These are phyloP conservation scores for Decorospora gaudefroyi DNA, from an alignment of 2,329 filamentous ascomycete genomes.

Conservation along the genomic window DNA sequence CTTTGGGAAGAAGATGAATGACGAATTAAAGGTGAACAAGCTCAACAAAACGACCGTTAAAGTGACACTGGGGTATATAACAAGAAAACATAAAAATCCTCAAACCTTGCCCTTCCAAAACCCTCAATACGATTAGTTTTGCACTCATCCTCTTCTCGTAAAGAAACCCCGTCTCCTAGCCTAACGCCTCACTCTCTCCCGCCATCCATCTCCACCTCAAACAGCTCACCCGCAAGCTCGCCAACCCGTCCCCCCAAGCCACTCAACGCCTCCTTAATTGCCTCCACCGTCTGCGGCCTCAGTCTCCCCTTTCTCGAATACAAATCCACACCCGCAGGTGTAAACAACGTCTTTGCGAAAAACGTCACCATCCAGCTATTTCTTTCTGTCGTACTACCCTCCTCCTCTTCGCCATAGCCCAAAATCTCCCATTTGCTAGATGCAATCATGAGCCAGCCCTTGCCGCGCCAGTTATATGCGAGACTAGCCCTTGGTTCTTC, in stretches of 20 bases:
- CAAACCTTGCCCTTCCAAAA: not conserved
- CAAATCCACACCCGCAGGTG: constrained; percentile 78
- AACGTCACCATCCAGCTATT: constrained; percentile 77
- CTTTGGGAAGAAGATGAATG: too few species aligned
- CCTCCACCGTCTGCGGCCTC: constrained; percentile 59
- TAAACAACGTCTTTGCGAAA: constrained; percentile 83
- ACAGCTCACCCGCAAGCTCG: constrained; percentile 57
- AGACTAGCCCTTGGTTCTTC: too few species aligned
- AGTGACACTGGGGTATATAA: constrained; percentile 21
- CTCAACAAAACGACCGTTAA: too few species aligned
- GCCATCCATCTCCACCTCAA: constrained; percentile 49
- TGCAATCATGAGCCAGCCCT: constrained; percentile 72
- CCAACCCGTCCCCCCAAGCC: constrained; percentile 58
- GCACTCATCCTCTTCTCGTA: too few species aligned
- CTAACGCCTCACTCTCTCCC: constrained; percentile 22
- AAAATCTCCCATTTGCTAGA: constrained; percentile 80
- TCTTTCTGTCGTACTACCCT: too few species aligned
- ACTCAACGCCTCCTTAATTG: constrained; percentile 61
- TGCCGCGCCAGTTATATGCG: constrained; percentile 70
- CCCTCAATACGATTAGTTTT: too few species aligned
- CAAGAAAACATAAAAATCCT: not conserved
- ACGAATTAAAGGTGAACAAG: too few species aligned
- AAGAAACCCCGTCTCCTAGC: too few species aligned
- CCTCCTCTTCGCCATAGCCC: constrained; percentile 67
- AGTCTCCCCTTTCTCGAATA: constrained; percentile 68